Conservation (phyloP, 1,284 basidiomycete genomes). For the Ganoderma resinaceum region DNA sequence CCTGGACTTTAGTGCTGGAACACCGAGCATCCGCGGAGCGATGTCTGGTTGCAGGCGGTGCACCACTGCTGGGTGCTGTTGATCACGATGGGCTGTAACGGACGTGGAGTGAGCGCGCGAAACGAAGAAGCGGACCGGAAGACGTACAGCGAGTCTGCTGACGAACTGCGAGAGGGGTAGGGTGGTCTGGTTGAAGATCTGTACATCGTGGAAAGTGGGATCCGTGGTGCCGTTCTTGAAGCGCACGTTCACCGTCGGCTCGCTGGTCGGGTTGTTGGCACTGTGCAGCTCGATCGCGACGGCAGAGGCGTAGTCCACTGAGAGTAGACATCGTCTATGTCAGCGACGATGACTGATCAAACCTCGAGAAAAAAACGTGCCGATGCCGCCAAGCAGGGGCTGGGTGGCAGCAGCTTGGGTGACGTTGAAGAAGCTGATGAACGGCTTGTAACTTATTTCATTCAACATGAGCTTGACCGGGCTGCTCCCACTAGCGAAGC, state of each 20-base stretch:
- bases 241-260: slow-evolving; percentile 45
- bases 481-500: slow-evolving; percentile 48
- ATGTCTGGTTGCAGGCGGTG: slow-evolving; percentile 38
- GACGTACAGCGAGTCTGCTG: slow-evolving; percentile 41
- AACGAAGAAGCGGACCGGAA: no score
- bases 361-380: slow-evolving; percentile 26
- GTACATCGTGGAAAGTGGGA: slow-evolving; percentile 31
- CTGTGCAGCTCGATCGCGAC: slow-evolving; percentile 52
- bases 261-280: slow-evolving; percentile 16
- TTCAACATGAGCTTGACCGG: slow-evolving; percentile 52
- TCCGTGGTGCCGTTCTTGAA: slow-evolving; percentile 59
- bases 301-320: slow-evolving; percentile 57
- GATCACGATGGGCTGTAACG: slow-evolving; percentile 39
- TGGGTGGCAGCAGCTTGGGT: slow-evolving; percentile 45
- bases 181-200: slow-evolving; percentile 21
- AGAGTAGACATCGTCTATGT: not conserved
- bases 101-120: not conserved
- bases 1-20: not conserved
- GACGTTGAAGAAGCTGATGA: slow-evolving; percentile 58
- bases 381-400: slow-evolving; percentile 45
- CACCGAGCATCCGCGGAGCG: slow-evolving; percentile 20
- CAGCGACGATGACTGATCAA: not conserved
- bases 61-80: slow-evolving; percentile 46
- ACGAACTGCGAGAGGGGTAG: slow-evolving; percentile 45
- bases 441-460: slow-evolving; percentile 58